Base-by-base conservation (phyloP, 225 moss, liverwort and hornwort genomes). In the Polytrichum commune region DNA sequence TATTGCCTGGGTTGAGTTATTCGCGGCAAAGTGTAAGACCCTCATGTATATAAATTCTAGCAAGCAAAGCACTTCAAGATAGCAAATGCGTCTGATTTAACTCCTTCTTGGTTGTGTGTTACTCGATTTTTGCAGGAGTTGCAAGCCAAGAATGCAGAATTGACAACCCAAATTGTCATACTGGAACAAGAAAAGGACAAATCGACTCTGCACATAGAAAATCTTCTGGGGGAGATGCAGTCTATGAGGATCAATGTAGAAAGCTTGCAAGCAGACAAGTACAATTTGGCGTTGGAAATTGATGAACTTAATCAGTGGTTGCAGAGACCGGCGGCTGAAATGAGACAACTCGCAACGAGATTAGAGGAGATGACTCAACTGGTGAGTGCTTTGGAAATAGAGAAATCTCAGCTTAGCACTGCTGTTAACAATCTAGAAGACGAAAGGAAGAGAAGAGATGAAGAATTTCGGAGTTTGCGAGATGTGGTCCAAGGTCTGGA, bases 271-370 rank as follows among this genome's bases (percentile, higher is more conserved):
- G 54, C 56, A 5, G 84, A 84, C 55, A 81, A 78, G 28, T 69
- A 53, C 24, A 80, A 80, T 69, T 75, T 84, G 77, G 74, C 69
- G 19, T 77, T 16, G 27, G 84, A 84, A 33, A 84, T 84, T 53
- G 84, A 84, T 29, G 84, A 84, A 63, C 75, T 84, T 46, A 84
- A 81, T 19, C 84, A 75, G 61, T 84, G 84, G 84, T 77, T 84
- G 62, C 80, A 75, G 69, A 74, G 77, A 62, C 84, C 84, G 28
- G 78, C 80, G 57, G 80, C 78, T 72, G 80, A 84, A 66, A 84
- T 74, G 80, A 78, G 64, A 72, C 80, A 84, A 30, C 78, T 84
- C 24, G 80, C 77, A 33, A 77, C 66, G 46, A 84, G 70, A 65
- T 75, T 84, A 32, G 80, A 84, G 8, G 84, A 84, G 65, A 74